Base-by-base conservation (phyloP, 257 asterid species). In the Solanum rostratum region DNA sequence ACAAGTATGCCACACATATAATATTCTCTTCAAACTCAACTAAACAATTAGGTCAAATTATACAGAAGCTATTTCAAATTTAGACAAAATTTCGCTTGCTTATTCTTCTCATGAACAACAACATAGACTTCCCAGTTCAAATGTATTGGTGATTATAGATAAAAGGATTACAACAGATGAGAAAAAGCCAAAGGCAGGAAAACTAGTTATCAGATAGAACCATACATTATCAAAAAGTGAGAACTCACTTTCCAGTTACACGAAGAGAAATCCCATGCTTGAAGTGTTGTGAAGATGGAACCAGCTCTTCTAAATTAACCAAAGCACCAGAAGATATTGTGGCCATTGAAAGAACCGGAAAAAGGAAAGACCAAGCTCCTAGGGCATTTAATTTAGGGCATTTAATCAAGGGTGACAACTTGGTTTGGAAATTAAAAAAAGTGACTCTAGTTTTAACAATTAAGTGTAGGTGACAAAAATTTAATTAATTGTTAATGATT, bases 201-300 rank as follows among this genome's bases (percentile, higher is more conserved):
- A 22, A 59, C 24, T 41, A 82, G 29, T 24, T 7, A 24, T 29
- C 19, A 79, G 27, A 14, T 6, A 3, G 22, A 78, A 78, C 45
- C 7, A 19, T 12, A 53, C 3, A 29, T 66, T 50, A 39, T 65
- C 14, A 68, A n/a, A 37, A 11, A 45, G 24, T 69, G 79, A 85
- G 74, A 27, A 89, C 95, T 63, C 57, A 96, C 99, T 90, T 96
- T 89, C 98, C 99, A 69, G 94, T 96, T 5, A 96, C 95, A 83
- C 99, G 91, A 86, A 93, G 82, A 0, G 99, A 91, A 27, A 91
- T 92, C 14, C 97, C 98, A 69, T 91, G 91, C 91, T 88, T 96
- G 91, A 96, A 96, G 59, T 83, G 87, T 55, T 97, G 90, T 1
- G 97, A 92, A 86, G 97, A 89, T 11, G 96, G 95, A 82, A 85